phyloP scores from a whole-genome alignment of 225 moss, liverwort and hornwort species.

The Lunularia cruciata region DNA sequence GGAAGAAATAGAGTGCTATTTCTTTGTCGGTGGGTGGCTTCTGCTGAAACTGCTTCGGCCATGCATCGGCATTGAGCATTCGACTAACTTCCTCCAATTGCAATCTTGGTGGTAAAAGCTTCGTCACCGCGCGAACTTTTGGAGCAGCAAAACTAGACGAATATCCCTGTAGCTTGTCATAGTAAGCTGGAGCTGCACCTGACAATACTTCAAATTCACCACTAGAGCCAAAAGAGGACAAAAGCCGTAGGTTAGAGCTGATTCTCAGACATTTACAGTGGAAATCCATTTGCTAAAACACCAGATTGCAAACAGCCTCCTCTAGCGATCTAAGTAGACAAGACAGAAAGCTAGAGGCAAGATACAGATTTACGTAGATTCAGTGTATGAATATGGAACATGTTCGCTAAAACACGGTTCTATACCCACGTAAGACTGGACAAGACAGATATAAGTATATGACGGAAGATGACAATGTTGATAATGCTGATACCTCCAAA shows the following conservation, averaged over 20 bases:
- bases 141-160: conserved; percentile 82
- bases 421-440: not conserved
- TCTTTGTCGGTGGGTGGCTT: conserved; percentile 80
- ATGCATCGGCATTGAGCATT: conserved; percentile 70
- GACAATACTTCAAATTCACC: conserved; percentile 84
- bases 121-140: conserved; percentile 84
- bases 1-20: conserved; percentile 94
- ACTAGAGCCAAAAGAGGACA: conserved; percentile 39
- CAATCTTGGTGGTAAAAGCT: conserved; percentile 62
- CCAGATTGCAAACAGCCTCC: not conserved
- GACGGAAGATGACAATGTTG: not conserved
- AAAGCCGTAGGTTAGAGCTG: not conserved
- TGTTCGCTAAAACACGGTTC: too few species aligned
- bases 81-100: conserved; percentile 83
- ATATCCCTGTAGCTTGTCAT: conserved; percentile 74
- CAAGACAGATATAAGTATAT: not conserved
- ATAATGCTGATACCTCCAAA: conserved; percentile 38
- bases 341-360: too few species aligned
- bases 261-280: not conserved
- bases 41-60: conserved; percentile 85
- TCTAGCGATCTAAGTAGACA: too few species aligned
- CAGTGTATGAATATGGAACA: too few species aligned
- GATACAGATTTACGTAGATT: too few species aligned
- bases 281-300: not conserved
- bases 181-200: conserved; percentile 58